Evolutionary conservation across 176 grass and related monocot species (phyloP).

Genomic region (Phoenix roebelenii): DNA sequence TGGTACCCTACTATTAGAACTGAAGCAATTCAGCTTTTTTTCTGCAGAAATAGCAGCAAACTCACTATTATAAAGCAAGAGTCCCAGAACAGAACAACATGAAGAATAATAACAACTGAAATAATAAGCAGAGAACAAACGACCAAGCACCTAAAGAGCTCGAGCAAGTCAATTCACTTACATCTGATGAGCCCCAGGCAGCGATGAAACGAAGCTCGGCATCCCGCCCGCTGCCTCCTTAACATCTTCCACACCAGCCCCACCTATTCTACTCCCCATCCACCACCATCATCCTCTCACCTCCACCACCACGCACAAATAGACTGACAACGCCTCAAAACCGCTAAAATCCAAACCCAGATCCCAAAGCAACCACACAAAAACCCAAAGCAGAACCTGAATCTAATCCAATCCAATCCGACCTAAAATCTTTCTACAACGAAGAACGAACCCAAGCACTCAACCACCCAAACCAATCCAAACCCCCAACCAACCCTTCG

Average conservation of each 20-base stretch:
- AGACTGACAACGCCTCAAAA: not conserved
- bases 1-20: no score
- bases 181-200: constrained; percentile 28
- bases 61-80: no score
- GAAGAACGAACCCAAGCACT: no score
- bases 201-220: constrained; percentile 37
- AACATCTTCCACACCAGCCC: constrained; percentile 6
- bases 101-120: not conserved
- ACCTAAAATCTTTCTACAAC: no score
- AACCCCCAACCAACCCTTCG: no score
- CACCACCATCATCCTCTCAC: constrained; percentile 19
- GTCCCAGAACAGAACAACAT: not conserved
- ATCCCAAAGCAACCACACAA: no score
- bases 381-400: no score
- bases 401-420: no score
- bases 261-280: constrained; percentile 49
- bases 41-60: no score
- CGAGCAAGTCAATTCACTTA: constrained; percentile 14
- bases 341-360: no score
- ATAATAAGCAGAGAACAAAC: constrained; percentile 4
- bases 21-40: no score
- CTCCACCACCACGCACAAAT: constrained; percentile 3
- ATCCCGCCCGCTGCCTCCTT: constrained; percentile 29
- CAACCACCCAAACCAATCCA: no score
- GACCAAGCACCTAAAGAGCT: not conserved